Evolutionary conservation across 192 early-diverging fungal species (phyloP), one percentile per base, ranked within the genome.

Genomic region (Mortierella claussenii): DNA sequence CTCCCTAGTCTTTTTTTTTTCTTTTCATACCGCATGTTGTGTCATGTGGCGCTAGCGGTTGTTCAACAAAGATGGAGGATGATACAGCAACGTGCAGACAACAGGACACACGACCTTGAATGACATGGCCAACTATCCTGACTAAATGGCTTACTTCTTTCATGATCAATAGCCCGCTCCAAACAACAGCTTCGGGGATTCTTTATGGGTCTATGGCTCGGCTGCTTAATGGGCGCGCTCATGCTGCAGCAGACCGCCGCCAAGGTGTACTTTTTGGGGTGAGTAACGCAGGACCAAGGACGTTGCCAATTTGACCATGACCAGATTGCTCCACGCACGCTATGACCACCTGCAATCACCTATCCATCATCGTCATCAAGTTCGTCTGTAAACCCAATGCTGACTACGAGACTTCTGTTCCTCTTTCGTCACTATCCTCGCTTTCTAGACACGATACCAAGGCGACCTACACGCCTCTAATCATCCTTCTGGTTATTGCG

Each of bases 141-240:
- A 40, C 55, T 12, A 48, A 30, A 34, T 17, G 47, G 40, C 12
- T 31, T 48, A 11, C 18, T 32, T 12, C 31, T 50, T 6, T 33
- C 28, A 2, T 37, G 4, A 20, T 23, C n/a, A 9, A 51, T 67
- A 76, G 73, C 43, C n/a, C 73, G 73, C 12, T 76, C 73, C 2
- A 76, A 46, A 28, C 73, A 76, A 31, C 73, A 76, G 45, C 33
- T 66, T 31, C 73, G 73, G 7, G 73, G 73, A n/a, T 62, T 76
- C 23, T 31, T 76, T 18, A 60, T 76, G 63, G 73, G 73, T 13
- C 64, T 67, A 5, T 76, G 63, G 64, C 64, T 76, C 33, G 73
- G 73, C 33, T 55, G 51, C 36, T 33, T 76, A 34, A 36, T 76
- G 50, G 58, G 58, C 12, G 12, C 67, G 1, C 37, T 76, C 15